Base-by-base conservation (phyloP, 495 filamentous ascomycete genomes). In the Oidiodendron maius region DNA sequence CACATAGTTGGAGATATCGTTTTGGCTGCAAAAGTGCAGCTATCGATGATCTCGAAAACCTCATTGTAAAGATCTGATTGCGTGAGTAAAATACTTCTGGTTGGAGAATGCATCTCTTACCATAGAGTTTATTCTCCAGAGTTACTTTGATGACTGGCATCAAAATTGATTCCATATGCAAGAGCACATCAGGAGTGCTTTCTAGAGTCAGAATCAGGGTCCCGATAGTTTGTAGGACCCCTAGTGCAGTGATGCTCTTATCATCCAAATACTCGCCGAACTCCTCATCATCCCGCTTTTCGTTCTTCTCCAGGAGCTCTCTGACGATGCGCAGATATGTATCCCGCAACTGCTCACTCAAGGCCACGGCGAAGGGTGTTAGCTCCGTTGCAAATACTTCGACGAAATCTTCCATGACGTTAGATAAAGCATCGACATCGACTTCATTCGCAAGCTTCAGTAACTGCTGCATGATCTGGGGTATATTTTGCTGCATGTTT, bases 381-480 rank as follows among this genome's bases (percentile, higher is more conserved):
- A 98, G 75, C 61, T 98, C 94, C 2, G 87, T 71, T 15, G 93
- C 91, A 65, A 98, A 98, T 0, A 97, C 93, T 64, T 98, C 93
- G 42, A 98, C 93, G 63, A 97, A 97, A 58, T 98, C 94, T 63
- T 98, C 93, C 93, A 96, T 96, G n/a, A 96, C 90, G 56, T 95
- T 95, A n/a, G 90, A 89, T 16, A 96, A 66, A 15, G 90, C 88
- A 65, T 96, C 90, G 42, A 96, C 91, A 56, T 95, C 90, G 37
- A 89, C 89, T 67, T 96, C 90, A 61, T 96, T 96, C 21, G 93
- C 91, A 50, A 98, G 70, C 68, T 97, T 97, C 24, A 98, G 76
- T 13, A 98, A 72, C 66, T 97, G 90, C 67, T 98, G 93, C 93
- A 98, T 98, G 62, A 98, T 96, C 60, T 95, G 91, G n/a, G 94